Evolutionary conservation across 352 stramenopile genomes (phyloP), one percentile per base, ranked within the genome.

Genomic region (Thraustotheca clavata): DNA sequence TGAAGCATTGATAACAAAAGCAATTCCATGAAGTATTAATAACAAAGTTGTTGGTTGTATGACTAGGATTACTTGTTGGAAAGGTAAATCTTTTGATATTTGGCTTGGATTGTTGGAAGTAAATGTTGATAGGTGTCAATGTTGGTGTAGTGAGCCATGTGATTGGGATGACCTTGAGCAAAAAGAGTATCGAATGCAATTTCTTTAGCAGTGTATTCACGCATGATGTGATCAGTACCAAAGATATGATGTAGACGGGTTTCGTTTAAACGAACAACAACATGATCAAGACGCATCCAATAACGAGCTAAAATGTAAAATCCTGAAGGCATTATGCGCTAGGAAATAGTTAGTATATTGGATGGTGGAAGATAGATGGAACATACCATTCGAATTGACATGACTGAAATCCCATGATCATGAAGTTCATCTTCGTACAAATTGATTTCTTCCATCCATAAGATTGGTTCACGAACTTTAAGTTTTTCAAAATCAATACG

Each of bases 241-340:
- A 93, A 93, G 41, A 91, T 35, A 62, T 93, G 84, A 71, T 91
- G 81, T 52, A 91, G 78, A 39, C 84, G 79, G n/a, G 84, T 88
- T 59, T 93, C 84, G 26, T 91, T 78, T 34, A 93, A 68, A 34
- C 84, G 79, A 33, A 93, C 73, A 43, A 90, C 71, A 14, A 93
- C 80, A 49, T 88, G 73, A 60, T 93, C 84, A 29, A 93, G 71
- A 9, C 84, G 84, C 78, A 93, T 87, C 82, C 82, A 93, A 69
- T 87, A 91, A 29, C 84, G 77, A 33, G 72, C 77, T 20, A 93
- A 66, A 49, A 89, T 73, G 32, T 82, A 93, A 61, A 93, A 91
- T 8, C 84, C 80, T 12, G 82, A 91, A 12, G 84, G 76, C 84
- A 93, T 93, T 57, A 91, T 82, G 29, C 84, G 81, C 81, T 91